Evolutionary conservation across 73 alveolate species (phyloP), one percentile per base, ranked within the genome.

Genomic region (Uronychia binucleata): DNA sequence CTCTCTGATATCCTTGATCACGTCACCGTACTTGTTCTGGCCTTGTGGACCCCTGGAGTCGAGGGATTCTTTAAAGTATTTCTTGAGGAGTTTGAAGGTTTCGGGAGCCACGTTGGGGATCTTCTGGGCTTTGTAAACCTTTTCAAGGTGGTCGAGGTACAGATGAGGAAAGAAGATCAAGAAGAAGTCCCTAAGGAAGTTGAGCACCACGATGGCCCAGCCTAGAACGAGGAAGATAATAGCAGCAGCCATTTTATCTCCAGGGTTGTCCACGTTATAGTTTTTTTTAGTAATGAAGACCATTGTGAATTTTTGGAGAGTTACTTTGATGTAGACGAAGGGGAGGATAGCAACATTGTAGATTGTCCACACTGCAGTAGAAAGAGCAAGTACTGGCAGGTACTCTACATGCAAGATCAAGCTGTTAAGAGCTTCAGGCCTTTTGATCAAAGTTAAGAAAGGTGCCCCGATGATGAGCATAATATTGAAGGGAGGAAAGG

Each of bases 301-400:
- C 67, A 46, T 46, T 46, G 92, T 86, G 59, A 86, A 78, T 33
- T 86, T 86, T 58, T 86, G 92, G 28, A 85, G 86, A 11, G 78
- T 59, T 1, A 86, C 57, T 75, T 86, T 86, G 29, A 86, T 27
- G 79, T 86, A 86, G 35, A 76, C 32, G 32, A 86, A 86, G 0
- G 92, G 92, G 26, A 86, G 77, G 60, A 86, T 79, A 11, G 78
- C 77, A 14, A 86, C 28, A 26, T 86, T 26, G 35, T 86, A 86
- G 33, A 33, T 83, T 1, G 78, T 0, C 76, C 78, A 86, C 33
- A 77, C 26, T 59, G 78, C 14, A 1, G 78, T 0, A 59, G 83
- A 30, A 58, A 77, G 27, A 14, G 78, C 1, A 25, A 80, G 59
- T 1, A 86, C 33, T 30, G 92, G 92, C 33, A 79, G 14, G 60